Conservation (phyloP, 2,329 filamentous ascomycete species). For the Fusarium sterilihyphosum region DNA sequence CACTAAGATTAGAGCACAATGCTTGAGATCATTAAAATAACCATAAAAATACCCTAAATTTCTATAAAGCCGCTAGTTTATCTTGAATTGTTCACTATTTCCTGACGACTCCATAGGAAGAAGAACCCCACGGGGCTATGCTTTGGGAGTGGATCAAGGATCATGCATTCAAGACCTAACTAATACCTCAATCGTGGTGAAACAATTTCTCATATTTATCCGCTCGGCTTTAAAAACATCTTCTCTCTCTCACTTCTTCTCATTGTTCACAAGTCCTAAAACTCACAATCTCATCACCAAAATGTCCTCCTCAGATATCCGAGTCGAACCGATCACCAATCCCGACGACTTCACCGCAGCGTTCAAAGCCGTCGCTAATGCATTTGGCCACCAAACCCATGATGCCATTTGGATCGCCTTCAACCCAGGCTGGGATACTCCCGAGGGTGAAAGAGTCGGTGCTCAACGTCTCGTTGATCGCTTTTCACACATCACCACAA, state of each 20-base stretch:
- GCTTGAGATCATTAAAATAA: neutral
- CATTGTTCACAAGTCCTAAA: accelerated
- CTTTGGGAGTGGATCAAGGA: slow-evolving; percentile 22
- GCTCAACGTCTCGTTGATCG: slow-evolving; percentile 52
- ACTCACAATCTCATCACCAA: neutral
- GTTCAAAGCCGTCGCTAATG: slow-evolving; percentile 41
- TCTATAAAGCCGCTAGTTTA: neutral
- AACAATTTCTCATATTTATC: neutral
- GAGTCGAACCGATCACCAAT: slow-evolving; percentile 43
- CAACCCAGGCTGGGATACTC: slow-evolving; percentile 65
- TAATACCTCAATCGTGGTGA: slow-evolving; percentile 16
- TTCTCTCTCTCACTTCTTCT: neutral
- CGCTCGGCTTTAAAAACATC: accelerated
- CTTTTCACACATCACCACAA: slow-evolving; percentile 51
- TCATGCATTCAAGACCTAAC: slow-evolving; percentile 19
- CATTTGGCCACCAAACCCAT: slow-evolving; percentile 61
- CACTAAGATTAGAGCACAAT: neutral
- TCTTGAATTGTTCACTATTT: neutral
- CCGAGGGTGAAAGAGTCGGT: slow-evolving; percentile 52
- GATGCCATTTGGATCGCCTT: slow-evolving; percentile 62
- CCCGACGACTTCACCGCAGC: slow-evolving; percentile 41
- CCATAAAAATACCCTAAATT: neutral
- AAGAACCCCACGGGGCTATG: slow-evolving; percentile 5
- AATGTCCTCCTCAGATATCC: slow-evolving; percentile 14
- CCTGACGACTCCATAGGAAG: neutral